Percentiles rank a stretch among this genome's conserved stretches.
phyloP scores from a whole-genome alignment of 768 basidiomycete genomes.

The Ramaria sp. region DNA sequence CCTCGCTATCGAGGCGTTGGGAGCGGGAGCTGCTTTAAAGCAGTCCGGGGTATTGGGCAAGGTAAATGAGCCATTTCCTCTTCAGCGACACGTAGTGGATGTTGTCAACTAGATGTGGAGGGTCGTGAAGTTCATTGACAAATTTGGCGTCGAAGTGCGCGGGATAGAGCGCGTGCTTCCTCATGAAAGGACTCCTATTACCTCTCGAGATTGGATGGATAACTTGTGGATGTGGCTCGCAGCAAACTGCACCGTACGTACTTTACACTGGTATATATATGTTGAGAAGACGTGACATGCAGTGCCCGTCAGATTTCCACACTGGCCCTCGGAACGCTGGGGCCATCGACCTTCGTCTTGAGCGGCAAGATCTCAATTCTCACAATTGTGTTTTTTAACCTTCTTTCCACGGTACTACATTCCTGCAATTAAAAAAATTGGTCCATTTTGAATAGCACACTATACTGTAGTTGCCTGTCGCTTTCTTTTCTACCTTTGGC shows the following conservation, averaged over 20 bases:
- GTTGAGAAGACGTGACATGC: not conserved
- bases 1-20: not conserved
- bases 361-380: constrained; percentile 28
- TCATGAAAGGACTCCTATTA: constrained; percentile 11
- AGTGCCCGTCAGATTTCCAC: constrained; percentile 17
- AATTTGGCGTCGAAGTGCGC: constrained; percentile 24
- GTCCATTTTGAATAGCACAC: not conserved
- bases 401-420: constrained; percentile 15
- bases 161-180: constrained; percentile 26
- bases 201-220: constrained; percentile 4
- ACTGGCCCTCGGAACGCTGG: constrained; percentile 29
- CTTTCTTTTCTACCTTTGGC: constrained; percentile 28
- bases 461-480: constrained; percentile 16
- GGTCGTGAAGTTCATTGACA: constrained; percentile 14
- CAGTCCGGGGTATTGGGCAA: not conserved
- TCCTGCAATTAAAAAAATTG: not conserved
- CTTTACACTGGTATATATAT: not conserved
- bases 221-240: constrained; percentile 21
- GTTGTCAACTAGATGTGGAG: constrained; percentile 12
- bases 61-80: not conserved
- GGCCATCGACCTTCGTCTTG: constrained; percentile 24
- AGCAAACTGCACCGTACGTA: constrained; percentile 18
- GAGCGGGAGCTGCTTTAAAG: constrained; percentile 1
- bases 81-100: not conserved
- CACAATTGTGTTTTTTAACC: constrained; percentile 32